Base-by-base conservation (phyloP, 164 flowering plant genomes). In the Chimonanthus praecox region DNA sequence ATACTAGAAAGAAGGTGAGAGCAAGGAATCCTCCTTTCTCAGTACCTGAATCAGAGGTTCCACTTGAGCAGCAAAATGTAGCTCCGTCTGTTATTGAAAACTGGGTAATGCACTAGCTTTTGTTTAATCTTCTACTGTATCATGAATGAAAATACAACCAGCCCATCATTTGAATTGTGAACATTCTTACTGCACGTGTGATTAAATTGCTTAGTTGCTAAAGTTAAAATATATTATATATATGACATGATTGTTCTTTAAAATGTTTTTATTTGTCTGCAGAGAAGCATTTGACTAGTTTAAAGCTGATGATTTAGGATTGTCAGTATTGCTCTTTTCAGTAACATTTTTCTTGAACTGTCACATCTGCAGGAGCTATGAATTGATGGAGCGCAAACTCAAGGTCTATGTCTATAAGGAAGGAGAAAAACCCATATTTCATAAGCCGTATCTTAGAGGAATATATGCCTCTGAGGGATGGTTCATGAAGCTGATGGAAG, bases 391-490 rank as follows among this genome's bases (percentile, higher is more conserved):
- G 54, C 58, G 67, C 15, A 72, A 45, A 50, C 64, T 72, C 69
- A 72, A 72, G 60, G 61, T 72, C 16, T 72, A 72, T 50, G 49
- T 64, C 54, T 72, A 72, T 43, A 63, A 64, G 74, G 74, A 72
- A 9, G 74, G 74, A 63, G 58, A 64, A 47, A 72, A 72, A 49
- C 74, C 74, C 69, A 72, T 72, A 60, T 72, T 72, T 47, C 74
- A 72, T 51, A 10, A 49, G 67, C 69, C 74, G 47, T 72, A 64
- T 20, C 67, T 72, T 43, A 49, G 47, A 44, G 74, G 74, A 64
- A 72, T 72, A 18, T 72, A 64, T 72, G 58, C 74, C 8, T 72
- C 74, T 47, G 74, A 72, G 74, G 74, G 74, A 48, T 72, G 74
- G 74, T 72, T 72, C 49, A 72, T 72, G 74, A 72, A 64, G 49